These are phyloP conservation scores for Lobosporangium transversale DNA, from an alignment of 192 early-diverging fungal genomes.

Conservation along the genomic window DNA sequence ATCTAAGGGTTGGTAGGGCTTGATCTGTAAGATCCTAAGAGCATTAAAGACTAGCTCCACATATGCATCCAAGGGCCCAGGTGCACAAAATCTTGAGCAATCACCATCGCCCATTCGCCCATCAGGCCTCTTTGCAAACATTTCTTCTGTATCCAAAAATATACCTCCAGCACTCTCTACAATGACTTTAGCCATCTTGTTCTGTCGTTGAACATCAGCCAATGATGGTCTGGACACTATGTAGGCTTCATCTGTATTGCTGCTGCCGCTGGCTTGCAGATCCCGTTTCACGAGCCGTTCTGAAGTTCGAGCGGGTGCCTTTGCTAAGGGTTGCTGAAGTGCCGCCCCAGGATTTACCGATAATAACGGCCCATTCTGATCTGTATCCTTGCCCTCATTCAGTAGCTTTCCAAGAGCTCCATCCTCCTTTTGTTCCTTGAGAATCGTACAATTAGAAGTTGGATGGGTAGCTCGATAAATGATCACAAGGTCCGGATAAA, in stretches of 20 bases:
- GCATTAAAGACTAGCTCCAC: conserved; percentile 44
- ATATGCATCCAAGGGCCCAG: conserved; percentile 63
- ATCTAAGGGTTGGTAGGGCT: too few relatives aligned
- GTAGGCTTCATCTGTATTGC: not conserved
- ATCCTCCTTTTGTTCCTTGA: conserved; percentile 28
- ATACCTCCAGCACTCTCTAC: conserved; percentile 63
- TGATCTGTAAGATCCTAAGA: conserved; percentile 8
- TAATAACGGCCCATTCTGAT: not conserved
- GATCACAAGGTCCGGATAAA: conserved; percentile 44
- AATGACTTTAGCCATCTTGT: conserved; percentile 59
- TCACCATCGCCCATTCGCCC: conserved; percentile 63
- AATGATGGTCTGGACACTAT: conserved; percentile 29
- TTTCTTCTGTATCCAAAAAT: conserved; percentile 58
- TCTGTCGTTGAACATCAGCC: conserved; percentile 58
- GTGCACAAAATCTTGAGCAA: conserved; percentile 66
- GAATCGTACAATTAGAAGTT: conserved; percentile 15
- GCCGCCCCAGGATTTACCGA: conserved; percentile 11
- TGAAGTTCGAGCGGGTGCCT: not conserved
- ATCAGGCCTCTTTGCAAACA: conserved; percentile 58
- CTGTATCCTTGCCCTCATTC: not conserved
- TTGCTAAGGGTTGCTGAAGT: not conserved
- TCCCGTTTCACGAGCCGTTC: not conserved
- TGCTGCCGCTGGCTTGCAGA: not conserved
- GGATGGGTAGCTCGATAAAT: conserved; percentile 57
- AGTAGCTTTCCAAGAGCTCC: not conserved